A percentile compares a stretch with the other conserved stretches of the same genome.
Evolutionary conservation across 2,329 filamentous ascomycete genomes (phyloP).

Genomic region (Xylariomycetidae sp.): DNA sequence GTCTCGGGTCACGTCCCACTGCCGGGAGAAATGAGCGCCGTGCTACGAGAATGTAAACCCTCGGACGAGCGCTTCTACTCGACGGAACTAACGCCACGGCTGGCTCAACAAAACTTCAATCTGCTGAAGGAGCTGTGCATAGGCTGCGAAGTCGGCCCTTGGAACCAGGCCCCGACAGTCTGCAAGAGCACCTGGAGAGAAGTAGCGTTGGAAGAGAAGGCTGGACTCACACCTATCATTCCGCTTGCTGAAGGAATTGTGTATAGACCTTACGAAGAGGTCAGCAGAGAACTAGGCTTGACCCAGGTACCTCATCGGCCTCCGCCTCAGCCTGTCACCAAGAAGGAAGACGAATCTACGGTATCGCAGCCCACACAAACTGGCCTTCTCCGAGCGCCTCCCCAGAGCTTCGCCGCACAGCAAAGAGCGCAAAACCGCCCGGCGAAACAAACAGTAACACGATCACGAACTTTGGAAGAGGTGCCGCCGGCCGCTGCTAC

Average conservation of each 20-base stretch:
- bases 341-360: slow-evolving; percentile 31
- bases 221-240: slow-evolving; percentile 56
- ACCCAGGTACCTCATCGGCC: slow-evolving; percentile 24
- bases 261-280: slow-evolving; percentile 59
- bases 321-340: slow-evolving; percentile 26
- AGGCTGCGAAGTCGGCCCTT: slow-evolving; percentile 54
- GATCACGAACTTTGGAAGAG: slow-evolving; percentile 28
- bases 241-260: slow-evolving; percentile 56
- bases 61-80: slow-evolving; percentile 53
- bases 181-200: slow-evolving; percentile 58
- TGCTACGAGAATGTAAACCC: slow-evolving; percentile 51
- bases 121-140: slow-evolving; percentile 53
- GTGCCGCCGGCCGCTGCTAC: slow-evolving; percentile 24
- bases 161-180: slow-evolving; percentile 38
- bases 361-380: slow-evolving; percentile 25
- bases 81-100: slow-evolving; percentile 37
- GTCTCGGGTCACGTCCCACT: slow-evolving; percentile 66
- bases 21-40: slow-evolving; percentile 50
- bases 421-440: slow-evolving; percentile 53
- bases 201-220: slow-evolving; percentile 62
- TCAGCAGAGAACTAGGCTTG: slow-evolving; percentile 47
- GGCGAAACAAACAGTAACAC: slow-evolving; percentile 18
- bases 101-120: slow-evolving; percentile 39
- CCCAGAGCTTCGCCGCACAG: slow-evolving; percentile 62
- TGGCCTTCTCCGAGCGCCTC: slow-evolving; percentile 45